Conservation (phyloP, 2,329 filamentous ascomycete species). For the Hymenotorrendiella dingleyae region DNA sequence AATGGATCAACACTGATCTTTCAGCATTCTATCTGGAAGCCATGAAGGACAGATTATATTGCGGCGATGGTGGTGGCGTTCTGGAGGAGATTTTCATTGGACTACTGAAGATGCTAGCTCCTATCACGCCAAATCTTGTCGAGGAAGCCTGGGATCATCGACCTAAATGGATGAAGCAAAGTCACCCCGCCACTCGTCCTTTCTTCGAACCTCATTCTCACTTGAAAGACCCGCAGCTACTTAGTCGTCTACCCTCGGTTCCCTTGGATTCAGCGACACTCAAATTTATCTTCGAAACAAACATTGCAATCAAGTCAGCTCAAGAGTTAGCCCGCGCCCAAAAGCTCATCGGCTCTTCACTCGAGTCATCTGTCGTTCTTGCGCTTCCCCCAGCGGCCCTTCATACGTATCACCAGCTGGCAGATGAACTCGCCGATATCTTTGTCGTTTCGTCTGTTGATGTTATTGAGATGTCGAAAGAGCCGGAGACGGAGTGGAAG, state of each 20-base stretch:
- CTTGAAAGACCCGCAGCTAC: slow-evolving; percentile 3
- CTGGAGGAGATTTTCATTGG: slow-evolving; percentile 64
- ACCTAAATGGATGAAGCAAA: slow-evolving; percentile 50
- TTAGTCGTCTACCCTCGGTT: too few relatives aligned
- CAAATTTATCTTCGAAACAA: slow-evolving; percentile 27
- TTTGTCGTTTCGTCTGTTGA: slow-evolving; percentile 65
- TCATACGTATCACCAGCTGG: slow-evolving; percentile 26
- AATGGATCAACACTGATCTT: slow-evolving; percentile 75
- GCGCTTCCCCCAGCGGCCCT: slow-evolving; percentile 34
- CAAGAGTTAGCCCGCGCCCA: slow-evolving; percentile 67
- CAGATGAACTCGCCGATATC: slow-evolving; percentile 43
- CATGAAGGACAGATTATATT: slow-evolving; percentile 88
- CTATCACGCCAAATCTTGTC: slow-evolving; percentile 75
- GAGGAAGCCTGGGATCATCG: slow-evolving; percentile 83
- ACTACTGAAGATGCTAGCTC: slow-evolving; percentile 71
- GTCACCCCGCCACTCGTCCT: slow-evolving; percentile 38
- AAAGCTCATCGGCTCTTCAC: slow-evolving; percentile 72
- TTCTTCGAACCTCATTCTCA: slow-evolving; percentile 10
- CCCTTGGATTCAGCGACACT: slow-evolving; percentile 23
- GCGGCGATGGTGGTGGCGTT: slow-evolving; percentile 61
- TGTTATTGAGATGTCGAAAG: slow-evolving; percentile 37
- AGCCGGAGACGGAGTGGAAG: slow-evolving; percentile 44
- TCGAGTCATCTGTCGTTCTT: slow-evolving; percentile 68
- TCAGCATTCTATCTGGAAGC: slow-evolving; percentile 93
- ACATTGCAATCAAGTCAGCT: slow-evolving; percentile 65